Evolutionary conservation across 2,329 filamentous ascomycete species (phyloP), one percentile per base, ranked within the genome.

Genomic region (Alternaria panax): DNA sequence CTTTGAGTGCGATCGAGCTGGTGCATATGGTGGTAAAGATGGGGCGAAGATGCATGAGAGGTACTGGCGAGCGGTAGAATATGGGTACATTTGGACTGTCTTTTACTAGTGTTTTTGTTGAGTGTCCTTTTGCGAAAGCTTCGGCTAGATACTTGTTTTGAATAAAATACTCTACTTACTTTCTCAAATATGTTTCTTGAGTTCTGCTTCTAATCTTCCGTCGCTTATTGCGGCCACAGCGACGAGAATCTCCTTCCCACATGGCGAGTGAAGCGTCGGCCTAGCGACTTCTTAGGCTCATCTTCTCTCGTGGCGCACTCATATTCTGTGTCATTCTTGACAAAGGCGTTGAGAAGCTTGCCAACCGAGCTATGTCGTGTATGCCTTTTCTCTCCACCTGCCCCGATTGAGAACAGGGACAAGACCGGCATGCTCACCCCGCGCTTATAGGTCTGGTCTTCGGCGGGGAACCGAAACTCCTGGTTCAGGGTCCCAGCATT

Each of bases 161-260:
- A n/a, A n/a, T n/a, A n/a, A n/a, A n/a, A n/a, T n/a, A n/a, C n/a
- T n/a, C n/a, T n/a, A n/a, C n/a, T n/a, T n/a, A n/a, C n/a, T n/a
- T n/a, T n/a, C n/a, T n/a, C n/a, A n/a, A n/a, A 0, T 1, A 30
- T 30, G 8, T 2, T 0, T 9, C 20, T 11, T n/a, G 1, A 0
- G n/a, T 4, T 3, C 18, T n/a, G 8, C 14, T 3, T 0, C 3
- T 11, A 12, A 5, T 1, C 12, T 5, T 9, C 18, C 18, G 2
- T 0, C 16, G 20, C 8, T 30, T 2, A 46, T 25, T 16, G 28
- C 6, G 9, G 0, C 18, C n/a, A 46, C 2, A 47, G 8, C 18
- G 28, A 32, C 2, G 27, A 32, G 1, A 47, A 11, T 3, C 18
- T 24, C 12, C 2, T 47, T 6, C 14, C 6, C 3, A 9, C 38